Evolutionary conservation across 345 rosid species (phyloP), one percentile per base, ranked within the genome.

Genomic region (Turritis glabra): DNA sequence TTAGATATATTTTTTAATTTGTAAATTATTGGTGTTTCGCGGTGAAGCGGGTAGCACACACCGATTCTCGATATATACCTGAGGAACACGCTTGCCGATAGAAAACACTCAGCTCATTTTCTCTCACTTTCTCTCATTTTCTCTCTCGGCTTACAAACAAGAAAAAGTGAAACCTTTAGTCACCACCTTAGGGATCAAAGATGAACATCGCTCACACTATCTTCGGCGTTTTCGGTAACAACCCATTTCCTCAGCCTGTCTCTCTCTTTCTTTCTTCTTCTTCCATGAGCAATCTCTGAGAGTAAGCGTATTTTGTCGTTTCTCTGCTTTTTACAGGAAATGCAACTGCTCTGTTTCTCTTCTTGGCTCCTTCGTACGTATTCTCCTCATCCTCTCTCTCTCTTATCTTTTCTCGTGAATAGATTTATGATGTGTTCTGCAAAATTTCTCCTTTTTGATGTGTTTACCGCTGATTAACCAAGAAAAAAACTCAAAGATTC

Each of bases 281-380:
- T 15, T 67, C 75, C 58, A 43, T 38, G 47, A 50, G 43, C 60
- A 61, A 18, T 38, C 67, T 64, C 73, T 67, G 22, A 43, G 12
- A 12, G 17, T 25, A 38, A 44, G 35, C 26, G 18, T 19, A 15
- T 37, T 14, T 73, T 5, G 17, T 55, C 35, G 29, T 38, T 27
- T 15, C 61, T 58, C 19, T 60, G 4, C 32, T 73, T 21, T 30
- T 78, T 79, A 7, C 93, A 95, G 99, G 99, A 72, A 95, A 95
- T 82, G 99, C 96, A 26, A 88, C 98, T 47, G 99, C 96, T 73
- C 77, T 90, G 78, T 92, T 95, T 83, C 97, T 95, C 48, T 95
- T 92, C 91, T 80, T 95, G 82, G 76, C 98, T 65, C 99, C 99
- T 22, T 73, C 83, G 99, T 95, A 82, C 55, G 91, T 68, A 19